Conservation (phyloP, 805 yeast species). For the Yarrowia yakushimensis region DNA sequence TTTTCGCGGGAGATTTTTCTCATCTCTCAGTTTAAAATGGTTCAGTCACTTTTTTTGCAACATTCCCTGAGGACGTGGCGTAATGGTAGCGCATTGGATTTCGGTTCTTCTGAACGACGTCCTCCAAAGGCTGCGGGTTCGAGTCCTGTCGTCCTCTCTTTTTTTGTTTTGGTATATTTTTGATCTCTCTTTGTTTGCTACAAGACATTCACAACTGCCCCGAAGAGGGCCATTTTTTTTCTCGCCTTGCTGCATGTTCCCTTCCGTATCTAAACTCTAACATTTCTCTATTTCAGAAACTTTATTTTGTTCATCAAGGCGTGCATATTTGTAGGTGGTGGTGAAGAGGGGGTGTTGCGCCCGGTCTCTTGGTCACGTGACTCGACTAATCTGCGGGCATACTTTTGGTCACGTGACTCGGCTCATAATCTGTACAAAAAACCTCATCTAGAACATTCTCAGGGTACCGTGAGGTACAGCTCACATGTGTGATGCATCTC, state of each 20-base stretch:
- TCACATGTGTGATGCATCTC: too few species aligned
- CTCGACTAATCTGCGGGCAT: too few species aligned
- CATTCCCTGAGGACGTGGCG: slow-evolving; percentile 17
- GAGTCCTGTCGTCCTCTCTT: slow-evolving; percentile 25
- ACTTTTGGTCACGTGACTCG: too few species aligned
- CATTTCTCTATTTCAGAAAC: neutral
- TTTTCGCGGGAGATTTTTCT: neutral
- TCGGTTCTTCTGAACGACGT: slow-evolving; percentile 25
- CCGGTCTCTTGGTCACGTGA: too few species aligned
- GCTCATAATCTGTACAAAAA: too few species aligned
- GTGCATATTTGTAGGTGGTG: too few species aligned
- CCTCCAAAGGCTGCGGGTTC: slow-evolving; percentile 26
- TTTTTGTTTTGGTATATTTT: neutral
- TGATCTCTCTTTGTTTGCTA: neutral
- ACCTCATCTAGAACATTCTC: too few species aligned
- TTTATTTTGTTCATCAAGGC: too few species aligned
- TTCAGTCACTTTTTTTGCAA: neutral
- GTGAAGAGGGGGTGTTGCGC: too few species aligned
- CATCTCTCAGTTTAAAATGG: neutral
- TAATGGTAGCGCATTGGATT: slow-evolving; percentile 25
- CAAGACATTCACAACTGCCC: neutral
- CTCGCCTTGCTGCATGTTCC: neutral
- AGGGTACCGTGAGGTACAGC: too few species aligned
- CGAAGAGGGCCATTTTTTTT: neutral
- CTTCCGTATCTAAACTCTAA: slow-evolving; percentile 7